Evolutionary conservation across 306 rosid genomes (phyloP), one percentile per base, ranked within the genome.

Genomic region (Rosa persica): DNA sequence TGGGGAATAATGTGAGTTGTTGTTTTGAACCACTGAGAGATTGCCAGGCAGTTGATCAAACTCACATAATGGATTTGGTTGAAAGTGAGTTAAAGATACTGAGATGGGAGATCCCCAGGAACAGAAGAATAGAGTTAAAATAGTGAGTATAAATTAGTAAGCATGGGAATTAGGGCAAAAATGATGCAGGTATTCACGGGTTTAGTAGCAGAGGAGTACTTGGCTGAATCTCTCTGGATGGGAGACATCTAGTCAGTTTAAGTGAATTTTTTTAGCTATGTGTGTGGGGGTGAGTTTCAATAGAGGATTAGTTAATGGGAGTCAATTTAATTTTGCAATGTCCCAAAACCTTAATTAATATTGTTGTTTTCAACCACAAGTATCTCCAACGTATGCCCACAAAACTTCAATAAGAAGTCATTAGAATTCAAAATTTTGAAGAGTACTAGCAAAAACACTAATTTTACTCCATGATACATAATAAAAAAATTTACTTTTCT

Each of bases 81-180:
- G 66, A 2, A n/a, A 48, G 23, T 34, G 38, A 22, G 65, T 76
- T 61, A 8, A 64, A 51, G 67, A 48, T 16, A 73, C 20, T 19
- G 38, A 60, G 60, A 44, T 71, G 80, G 80, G 83, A 65, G 86
- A 83, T 83, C 86, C 86, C 86, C 48, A 83, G 39, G 80, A 83
- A 82, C 66, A 17, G 19, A 75, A 34, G 71, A 68, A 74, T 77
- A 16, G 68, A 15, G n/a, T 27, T 25, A 62, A 62, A 62, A 30
- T 30, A 62, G 19, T 1, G 40, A 25, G 40, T 62, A 62, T 5
- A 10, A 13, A 34, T 82, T 54, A 74, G 60, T 55, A 8, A 55
- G 11, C 25, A 60, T 60, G 66, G 66, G 66, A 60, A 60, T 72
- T 25, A 73, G 55, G 79, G 79, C 80, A 62, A 83, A 74, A 70